Conservation (phyloP, 192 early-diverging fungal species). For the Rhizoclosmatium sp. region DNA sequence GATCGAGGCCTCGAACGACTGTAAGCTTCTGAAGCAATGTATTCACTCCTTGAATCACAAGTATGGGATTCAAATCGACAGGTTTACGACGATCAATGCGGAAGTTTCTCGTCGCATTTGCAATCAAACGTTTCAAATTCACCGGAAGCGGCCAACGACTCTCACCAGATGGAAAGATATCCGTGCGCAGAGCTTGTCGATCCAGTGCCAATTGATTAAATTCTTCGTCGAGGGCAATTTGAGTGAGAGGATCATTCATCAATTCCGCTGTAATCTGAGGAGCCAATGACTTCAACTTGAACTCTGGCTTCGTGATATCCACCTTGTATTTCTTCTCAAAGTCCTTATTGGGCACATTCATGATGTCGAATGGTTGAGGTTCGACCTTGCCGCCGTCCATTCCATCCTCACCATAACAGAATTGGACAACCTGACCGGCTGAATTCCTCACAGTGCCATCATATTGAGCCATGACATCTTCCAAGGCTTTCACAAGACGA, state of each 20-base stretch:
- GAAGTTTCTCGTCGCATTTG: conserved; percentile 91
- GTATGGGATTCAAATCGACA: conserved; percentile 86
- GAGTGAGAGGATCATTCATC: conserved; percentile 75
- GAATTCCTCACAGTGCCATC: conserved; percentile 98
- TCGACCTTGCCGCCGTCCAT: conserved; percentile 95
- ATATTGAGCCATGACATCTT: conserved; percentile 97
- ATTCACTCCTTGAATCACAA: conserved; percentile 77
- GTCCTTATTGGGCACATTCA: conserved; percentile 69
- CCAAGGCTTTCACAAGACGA: conserved; percentile 95
- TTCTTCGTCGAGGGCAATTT: conserved; percentile 81
- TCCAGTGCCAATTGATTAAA: conserved; percentile 80
- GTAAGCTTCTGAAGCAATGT: conserved; percentile 74
- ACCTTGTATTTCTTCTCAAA: conserved; percentile 85
- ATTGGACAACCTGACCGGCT: conserved; percentile 91
- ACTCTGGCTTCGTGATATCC: conserved; percentile 73
- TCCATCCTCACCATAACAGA: conserved; percentile 98
- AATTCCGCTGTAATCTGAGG: conserved; percentile 77
- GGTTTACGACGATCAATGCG: conserved; percentile 79
- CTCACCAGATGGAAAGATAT: conserved; percentile 78
- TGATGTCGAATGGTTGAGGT: conserved; percentile 75
- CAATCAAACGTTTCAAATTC: conserved; percentile 88
- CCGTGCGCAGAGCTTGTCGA: conserved; percentile 75
- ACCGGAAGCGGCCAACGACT: conserved; percentile 85
- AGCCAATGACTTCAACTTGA: conserved; percentile 74
- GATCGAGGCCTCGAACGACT: conserved; percentile 90